Evolutionary conservation across 495 filamentous ascomycete species (phyloP), one percentile per base, ranked within the genome.

Genomic region (Neurospora tetraspora): DNA sequence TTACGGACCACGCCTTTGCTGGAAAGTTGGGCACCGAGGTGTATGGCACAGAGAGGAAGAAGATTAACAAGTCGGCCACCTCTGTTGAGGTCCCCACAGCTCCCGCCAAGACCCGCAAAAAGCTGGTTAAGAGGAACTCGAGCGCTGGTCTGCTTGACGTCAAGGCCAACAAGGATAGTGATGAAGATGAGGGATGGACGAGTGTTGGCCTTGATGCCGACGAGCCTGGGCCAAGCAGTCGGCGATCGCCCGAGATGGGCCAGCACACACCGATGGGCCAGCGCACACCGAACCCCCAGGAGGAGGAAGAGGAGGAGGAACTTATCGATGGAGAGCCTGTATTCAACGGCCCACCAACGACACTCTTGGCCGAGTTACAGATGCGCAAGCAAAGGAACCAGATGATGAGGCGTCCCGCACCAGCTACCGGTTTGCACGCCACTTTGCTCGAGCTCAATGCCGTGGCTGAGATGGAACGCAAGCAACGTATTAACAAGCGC

Each of bases 381-480:
- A 83, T 96, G 68, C 89, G 96, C 37, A 98, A 98, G 78, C 88
- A 90, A 43, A 91, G 95, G 74, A 89, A 93, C 75, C 91, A 92
- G 79, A 85, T 88, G 68, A 89, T 96, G 61, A 93, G 87, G 43
- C 88, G 90, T 12, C 92, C 91, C 3, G 87, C 88, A 6, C 83
- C 89, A 36, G 88, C 85, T 40, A 86, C 88, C 53, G 94, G 94
- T 6, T 88, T 96, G 83, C 92, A 93, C 59, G 90, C 91, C n/a
- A 98, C 96, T 0, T 86, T 99, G 3, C 86, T 99, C 2, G 88
- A 99, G 78, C 86, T 98, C 65, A 95, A 99, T 75, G 92, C 93
- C 5, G 94, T 97, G 36, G 93, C 93, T 47, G 91, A 98, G 82
- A 87, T 94, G 69, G 91, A 96, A 78, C 91, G 91, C 77, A 89